Evolutionary conservation across 129 eudicot species (phyloP), one percentile per base, ranked within the genome.

Genomic region (Pseudognaphalium luteoalbum): DNA sequence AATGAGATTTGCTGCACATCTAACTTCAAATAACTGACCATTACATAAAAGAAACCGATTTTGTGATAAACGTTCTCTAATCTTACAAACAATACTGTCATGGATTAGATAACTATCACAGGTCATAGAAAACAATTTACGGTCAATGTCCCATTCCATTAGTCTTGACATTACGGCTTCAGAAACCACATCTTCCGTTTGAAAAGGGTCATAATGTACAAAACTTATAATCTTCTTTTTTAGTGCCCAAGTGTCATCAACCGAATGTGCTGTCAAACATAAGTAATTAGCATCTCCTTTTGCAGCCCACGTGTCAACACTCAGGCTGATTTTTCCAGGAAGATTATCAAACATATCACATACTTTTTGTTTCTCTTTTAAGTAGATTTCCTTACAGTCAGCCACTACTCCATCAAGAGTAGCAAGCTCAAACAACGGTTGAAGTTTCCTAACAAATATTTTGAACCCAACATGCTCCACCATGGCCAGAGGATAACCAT

Each of bases 101-200:
- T 89, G 82, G 32, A 86, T 59, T n/a, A 80, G 76, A 67, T 70
- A 72, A 51, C 86, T 83, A 62, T 89, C 89, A 44, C 90, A 84
- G 5, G 98, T 93, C 88, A 93, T 68, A 5, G 97, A 91, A 80
- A 93, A 93, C 78, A 93, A 64, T 32, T 89, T 91, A 63, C 97
- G 85, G 62, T 93, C 98, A 34, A 93, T 89, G 72, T 91, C 96
- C 98, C 98, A 93, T 20, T 91, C 90, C 91, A 89, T 88, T 81
- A 93, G 78, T 73, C 90, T 82, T 21, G 70, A 58, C 91, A 93
- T 88, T 52, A 93, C 80, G 58, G 82, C 72, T 72, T 91, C 98
- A 25, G 90, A 85, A 37, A 87, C 87, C 81, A 62, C 59, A 73
- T 88, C 96, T 51, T 91, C 88, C 1, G 93, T 85, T 74, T 81